Evolutionary conservation across 108 stramenopile genomes (phyloP).

Genomic region (Nitzschia sp.): DNA sequence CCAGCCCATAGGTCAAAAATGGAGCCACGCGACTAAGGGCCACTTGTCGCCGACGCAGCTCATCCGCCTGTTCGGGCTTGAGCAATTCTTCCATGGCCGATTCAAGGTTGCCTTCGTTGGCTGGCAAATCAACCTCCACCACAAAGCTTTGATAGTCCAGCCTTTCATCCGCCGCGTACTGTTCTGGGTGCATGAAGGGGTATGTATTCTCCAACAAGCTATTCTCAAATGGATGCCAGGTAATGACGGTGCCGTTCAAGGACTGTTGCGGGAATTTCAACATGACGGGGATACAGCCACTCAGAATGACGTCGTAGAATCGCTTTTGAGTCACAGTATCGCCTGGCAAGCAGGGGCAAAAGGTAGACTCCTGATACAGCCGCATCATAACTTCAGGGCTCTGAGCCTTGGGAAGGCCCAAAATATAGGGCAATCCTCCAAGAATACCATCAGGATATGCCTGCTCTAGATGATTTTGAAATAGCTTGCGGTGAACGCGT

Average conservation of each 20-base stretch:
- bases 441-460: constrained; percentile 17
- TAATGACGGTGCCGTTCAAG: too few species aligned
- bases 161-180: not conserved
- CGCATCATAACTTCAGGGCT: not conserved
- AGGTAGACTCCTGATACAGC: constrained; percentile 42
- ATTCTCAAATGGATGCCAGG: not conserved
- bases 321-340: constrained; percentile 47
- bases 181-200: constrained; percentile 5
- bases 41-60: not conserved
- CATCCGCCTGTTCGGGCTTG: not conserved
- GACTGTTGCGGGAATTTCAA: constrained; percentile 8
- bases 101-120: not conserved
- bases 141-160: not conserved
- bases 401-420: not conserved
- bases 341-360: constrained; percentile 41
- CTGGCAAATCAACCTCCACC: not conserved
- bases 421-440: constrained; percentile 38
- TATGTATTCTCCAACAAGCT: constrained; percentile 9
- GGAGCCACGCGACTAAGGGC: not conserved
- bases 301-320: constrained; percentile 53
- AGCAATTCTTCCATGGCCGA: not conserved
- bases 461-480: not conserved
- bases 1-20: constrained; percentile 9
- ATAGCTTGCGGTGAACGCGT: not conserved
- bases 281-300: constrained; percentile 55